Percentiles rank a stretch among this genome's conserved stretches.
Conservation (phyloP, 83 land plant species). For the Thuja plicata region DNA sequence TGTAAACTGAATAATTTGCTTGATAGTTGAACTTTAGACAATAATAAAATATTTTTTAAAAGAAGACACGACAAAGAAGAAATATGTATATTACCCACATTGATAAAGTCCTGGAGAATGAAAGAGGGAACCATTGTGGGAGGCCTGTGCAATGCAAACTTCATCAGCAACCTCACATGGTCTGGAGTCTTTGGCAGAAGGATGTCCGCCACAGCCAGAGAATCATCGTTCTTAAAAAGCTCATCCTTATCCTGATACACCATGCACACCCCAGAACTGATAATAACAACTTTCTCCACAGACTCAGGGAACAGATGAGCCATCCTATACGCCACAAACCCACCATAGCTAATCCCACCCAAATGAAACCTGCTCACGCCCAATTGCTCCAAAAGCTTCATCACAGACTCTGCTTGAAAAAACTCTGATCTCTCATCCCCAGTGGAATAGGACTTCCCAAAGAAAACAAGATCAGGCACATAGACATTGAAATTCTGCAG, state of each 20-base stretch:
- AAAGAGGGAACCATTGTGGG: conserved; percentile 34
- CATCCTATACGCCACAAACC: conserved; percentile 64
- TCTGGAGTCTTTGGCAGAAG: conserved; percentile 56
- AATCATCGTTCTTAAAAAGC: conserved; percentile 30
- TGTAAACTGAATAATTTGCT: too few relatives aligned
- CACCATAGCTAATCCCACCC: conserved; percentile 73
- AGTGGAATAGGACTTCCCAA: conserved; percentile 49
- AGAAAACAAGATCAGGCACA: conserved; percentile 69
- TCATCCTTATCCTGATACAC: conserved; percentile 44
- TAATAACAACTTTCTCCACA: conserved; percentile 56
- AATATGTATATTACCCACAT: conserved; percentile 27
- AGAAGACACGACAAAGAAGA: neutral
- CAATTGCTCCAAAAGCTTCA: conserved; percentile 10
- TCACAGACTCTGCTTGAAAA: conserved; percentile 6
- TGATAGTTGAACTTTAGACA: neutral
- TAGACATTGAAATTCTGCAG: conserved; percentile 45
- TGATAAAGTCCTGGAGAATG: conserved; percentile 51
- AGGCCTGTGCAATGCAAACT: conserved; percentile 36
- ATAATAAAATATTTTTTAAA: neutral
- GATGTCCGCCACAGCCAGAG: conserved; percentile 35
- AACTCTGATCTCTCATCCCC: conserved; percentile 30
- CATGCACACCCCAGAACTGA: conserved; percentile 64
- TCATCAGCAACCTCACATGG: conserved; percentile 29
- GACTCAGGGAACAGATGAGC: conserved; percentile 52
- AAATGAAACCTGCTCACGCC: conserved; percentile 20